These are phyloP conservation scores for Colletotrichum caudatum DNA, from an alignment of 2,329 filamentous ascomycete genomes.

Conservation along the genomic window DNA sequence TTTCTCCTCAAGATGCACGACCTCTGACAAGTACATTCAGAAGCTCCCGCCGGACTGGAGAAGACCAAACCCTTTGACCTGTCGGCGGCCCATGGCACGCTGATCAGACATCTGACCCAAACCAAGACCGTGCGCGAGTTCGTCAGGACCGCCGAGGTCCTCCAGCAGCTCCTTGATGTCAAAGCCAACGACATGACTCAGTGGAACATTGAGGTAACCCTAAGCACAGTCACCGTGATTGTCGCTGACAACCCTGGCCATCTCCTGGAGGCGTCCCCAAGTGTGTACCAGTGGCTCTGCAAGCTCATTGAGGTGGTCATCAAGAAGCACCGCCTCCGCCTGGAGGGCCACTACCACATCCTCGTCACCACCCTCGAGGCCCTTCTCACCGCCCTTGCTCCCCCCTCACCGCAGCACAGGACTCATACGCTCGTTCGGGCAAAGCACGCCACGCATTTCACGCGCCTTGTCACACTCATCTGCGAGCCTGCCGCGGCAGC, in stretches of 20 bases:
- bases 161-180: constrained; percentile 62
- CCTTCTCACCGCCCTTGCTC: constrained; percentile 66
- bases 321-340: constrained; percentile 69
- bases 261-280: constrained; percentile 48
- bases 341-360: constrained; percentile 73
- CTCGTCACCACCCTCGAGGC: constrained; percentile 66
- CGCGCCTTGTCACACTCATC: constrained; percentile 68
- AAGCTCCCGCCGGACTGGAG: constrained; percentile 32
- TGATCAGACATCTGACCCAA: constrained; percentile 51
- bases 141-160: constrained; percentile 55
- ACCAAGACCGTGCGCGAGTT: constrained; percentile 50
- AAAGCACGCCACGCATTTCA: constrained; percentile 63
- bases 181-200: constrained; percentile 65
- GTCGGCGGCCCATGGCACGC: constrained; percentile 55
- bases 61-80: constrained; percentile 52
- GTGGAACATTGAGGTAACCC: constrained; percentile 68
- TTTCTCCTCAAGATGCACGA: background rate
- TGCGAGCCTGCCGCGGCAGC: constrained; percentile 70
- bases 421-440: constrained; percentile 45
- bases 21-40: constrained; percentile 6
- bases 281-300: constrained; percentile 62
- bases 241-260: constrained; percentile 44
- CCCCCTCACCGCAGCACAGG: constrained; percentile 47
- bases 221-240: constrained; percentile 58
- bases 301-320: constrained; percentile 68